Evolutionary conservation across 305 asterid genomes (phyloP).

Genomic region (Ruellia speciosa): DNA sequence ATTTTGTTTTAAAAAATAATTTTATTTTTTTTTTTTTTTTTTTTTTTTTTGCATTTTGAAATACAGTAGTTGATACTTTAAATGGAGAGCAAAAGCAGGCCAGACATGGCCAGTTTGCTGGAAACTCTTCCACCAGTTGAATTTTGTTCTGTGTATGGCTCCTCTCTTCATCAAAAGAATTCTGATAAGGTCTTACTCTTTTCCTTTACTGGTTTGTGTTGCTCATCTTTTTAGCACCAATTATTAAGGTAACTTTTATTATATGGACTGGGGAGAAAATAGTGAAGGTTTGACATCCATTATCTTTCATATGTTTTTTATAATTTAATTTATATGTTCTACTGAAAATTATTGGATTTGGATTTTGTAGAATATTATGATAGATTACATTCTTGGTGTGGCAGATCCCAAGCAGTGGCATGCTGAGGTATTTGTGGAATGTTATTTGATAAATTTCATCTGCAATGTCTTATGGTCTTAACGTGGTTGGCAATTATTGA

Average conservation of each 20-base stretch:
- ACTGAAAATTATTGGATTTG: slow-evolving; percentile 4
- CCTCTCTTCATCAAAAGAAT: slow-evolving; percentile 78
- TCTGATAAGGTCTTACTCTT: slow-evolving; percentile 38
- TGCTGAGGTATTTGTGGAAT: slow-evolving; percentile 41
- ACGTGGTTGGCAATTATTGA: slow-evolving; percentile 22
- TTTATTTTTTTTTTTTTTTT: too few species aligned
- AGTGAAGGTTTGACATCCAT: slow-evolving; percentile 3
- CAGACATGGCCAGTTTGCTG: slow-evolving; percentile 38
- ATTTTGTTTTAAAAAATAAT: too few species aligned
- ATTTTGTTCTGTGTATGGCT: slow-evolving; percentile 78
- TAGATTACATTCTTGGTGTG: slow-evolving; percentile 79
- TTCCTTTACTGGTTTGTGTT: not conserved
- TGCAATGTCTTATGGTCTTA: not conserved
- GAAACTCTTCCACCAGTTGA: slow-evolving; percentile 70
- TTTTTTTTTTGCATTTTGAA: slow-evolving; percentile 4
- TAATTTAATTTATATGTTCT: not conserved
- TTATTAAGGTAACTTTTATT: not conserved
- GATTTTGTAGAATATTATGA: slow-evolving; percentile 52
- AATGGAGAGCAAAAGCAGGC: slow-evolving; percentile 34
- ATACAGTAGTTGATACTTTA: slow-evolving; percentile 7
- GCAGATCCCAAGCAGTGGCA: slow-evolving; percentile 82
- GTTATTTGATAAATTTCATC: slow-evolving; percentile 8
- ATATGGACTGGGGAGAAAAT: slow-evolving; percentile 1
- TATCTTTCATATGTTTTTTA: not conserved
- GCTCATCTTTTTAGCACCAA: not conserved